Base-by-base conservation (phyloP, 805 yeast genomes). In the Komagataella pseudopastoris region DNA sequence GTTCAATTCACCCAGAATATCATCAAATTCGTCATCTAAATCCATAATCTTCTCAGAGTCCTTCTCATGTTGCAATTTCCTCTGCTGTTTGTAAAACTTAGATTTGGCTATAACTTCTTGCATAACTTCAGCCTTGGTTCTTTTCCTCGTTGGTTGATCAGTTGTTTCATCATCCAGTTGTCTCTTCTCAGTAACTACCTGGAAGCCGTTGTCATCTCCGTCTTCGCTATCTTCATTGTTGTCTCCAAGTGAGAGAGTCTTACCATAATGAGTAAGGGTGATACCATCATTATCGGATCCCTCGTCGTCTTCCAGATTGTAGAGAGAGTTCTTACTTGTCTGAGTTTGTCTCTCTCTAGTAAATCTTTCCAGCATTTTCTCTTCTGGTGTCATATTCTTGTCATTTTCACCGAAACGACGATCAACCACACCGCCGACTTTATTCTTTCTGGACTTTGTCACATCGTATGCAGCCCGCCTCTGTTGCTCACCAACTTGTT, bases 311-410 rank as follows among this genome's bases (percentile, higher is more conserved):
- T 87, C 91, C 50, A 90, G 77, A 61, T 86, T 84, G 59, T 80
- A 91, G 55, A 86, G 60, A 30, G 81, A 77, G 46, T 74, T 70
- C 57, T 75, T 81, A n/a, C 78, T 69, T 2, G 76, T 63, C 53
- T 76, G 76, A 16, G 75, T 60, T 64, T 88, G 95, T 63, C 86
- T 76, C 70, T 91, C 98, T 52, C 83, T 80, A 3, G 96, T 87
- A 71, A 88, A 93, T 70, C 99, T 81, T 62, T 85, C 96, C 68
- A 93, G 77, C 96, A 89, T 89, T 65, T 85, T 88, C 58, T 93
- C 96, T 66, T 93, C 98, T 10, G 81, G 81, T n/a, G 84, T 77
- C 71, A 93, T 61, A 49, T 71, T 65, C 6, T 71, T 64, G 65
- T 88, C 83, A 56, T 78, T 77, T 62, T 93, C 99, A 63, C 99